These are phyloP conservation scores for Colletotrichum scovillei DNA, from an alignment of 2,329 filamentous ascomycete genomes.

Conservation along the genomic window DNA sequence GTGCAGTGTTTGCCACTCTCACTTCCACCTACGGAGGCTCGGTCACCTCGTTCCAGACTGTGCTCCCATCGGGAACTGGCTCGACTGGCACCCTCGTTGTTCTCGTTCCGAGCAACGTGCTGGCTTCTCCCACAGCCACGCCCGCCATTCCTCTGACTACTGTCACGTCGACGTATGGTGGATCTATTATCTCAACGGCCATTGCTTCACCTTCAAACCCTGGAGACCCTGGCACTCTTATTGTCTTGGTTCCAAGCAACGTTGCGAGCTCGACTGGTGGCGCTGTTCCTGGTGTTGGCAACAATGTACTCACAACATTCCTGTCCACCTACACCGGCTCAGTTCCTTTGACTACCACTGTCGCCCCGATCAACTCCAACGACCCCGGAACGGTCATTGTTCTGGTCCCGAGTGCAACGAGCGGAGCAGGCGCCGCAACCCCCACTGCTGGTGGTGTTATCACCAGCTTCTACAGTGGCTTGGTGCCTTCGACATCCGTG, in stretches of 20 bases:
- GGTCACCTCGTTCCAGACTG: slow-evolving; percentile 14
- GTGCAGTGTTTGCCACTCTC: slow-evolving; percentile 6
- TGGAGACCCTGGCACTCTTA: slow-evolving; percentile 24
- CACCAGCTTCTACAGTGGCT: slow-evolving; percentile 15
- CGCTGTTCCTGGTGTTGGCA: background rate
- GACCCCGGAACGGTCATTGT: slow-evolving; percentile 24
- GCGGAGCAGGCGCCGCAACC: background rate
- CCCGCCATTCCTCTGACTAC: background rate
- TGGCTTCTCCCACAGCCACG: slow-evolving; percentile 12
- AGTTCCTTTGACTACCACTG: slow-evolving; percentile 19
- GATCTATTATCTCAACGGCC: slow-evolving; percentile 15
- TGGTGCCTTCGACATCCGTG: slow-evolving; percentile 11
- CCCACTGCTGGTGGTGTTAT: background rate
- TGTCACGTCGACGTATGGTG: slow-evolving; percentile 17
- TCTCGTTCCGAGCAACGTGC: slow-evolving; percentile 17
- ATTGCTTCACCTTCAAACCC: slow-evolving; percentile 25
- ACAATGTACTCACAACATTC: slow-evolving; percentile 11
- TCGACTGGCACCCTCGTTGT: slow-evolving; percentile 22
- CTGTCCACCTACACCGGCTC: slow-evolving; percentile 23
- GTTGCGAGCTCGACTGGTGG: background rate
- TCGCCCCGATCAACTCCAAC: slow-evolving; percentile 18
- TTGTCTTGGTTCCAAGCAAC: slow-evolving; percentile 19
- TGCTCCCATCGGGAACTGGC: slow-evolving; percentile 8
- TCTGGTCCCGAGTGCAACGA: slow-evolving; percentile 10
- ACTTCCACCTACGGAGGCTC: slow-evolving; percentile 25